Base-by-base conservation (phyloP, 352 stramenopile genomes). In the Globisporangium canariense region DNA sequence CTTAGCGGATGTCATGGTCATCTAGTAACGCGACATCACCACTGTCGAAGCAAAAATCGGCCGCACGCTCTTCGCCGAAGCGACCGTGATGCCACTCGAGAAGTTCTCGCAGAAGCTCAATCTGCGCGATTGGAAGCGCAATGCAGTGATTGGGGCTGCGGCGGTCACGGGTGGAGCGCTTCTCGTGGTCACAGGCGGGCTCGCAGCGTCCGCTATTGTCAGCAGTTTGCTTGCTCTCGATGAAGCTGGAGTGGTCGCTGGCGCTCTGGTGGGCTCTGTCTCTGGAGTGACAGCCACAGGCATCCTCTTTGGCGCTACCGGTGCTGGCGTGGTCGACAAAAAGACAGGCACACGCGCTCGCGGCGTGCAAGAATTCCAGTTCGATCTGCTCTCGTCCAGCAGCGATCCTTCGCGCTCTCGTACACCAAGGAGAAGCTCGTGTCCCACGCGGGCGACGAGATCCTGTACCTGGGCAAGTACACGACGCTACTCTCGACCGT, bases 101-200 rank as follows among this genome's bases (percentile, higher is more conserved):
- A 91, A 93, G 55, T 63, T 78, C 2, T 66, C 65, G 5, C 73
- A 75, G 0, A 92, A 90, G 47, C 71, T 70, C 1, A 88, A 74
- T n/a, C 56, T 89, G 16, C 81, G 72, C 63, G 82, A 95, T 66
- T 93, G 83, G 86, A 91, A 90, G 66, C 75, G 84, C 13, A 93
- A 95, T 51, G 79, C 74, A 4, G 75, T 76, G 3, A 95, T 95
- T 57, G 86, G 81, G 2, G 81, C 73, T 0, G 86, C 86, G 0
- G 81, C 84, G 0, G 74, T 93, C 14, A 79, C 81, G 0, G 84
- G 86, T 34, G 86, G 86, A 0, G 83, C 84, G 0, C 64, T 93
- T 20, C 66, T 95, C 4, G 86, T 84, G 0, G 64, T 95, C 47
- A 95, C 84, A 0, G 86, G 84, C 18, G 86, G 84, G 1, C 47